These are phyloP conservation scores for Claviceps citrina DNA, from an alignment of 2,329 filamentous ascomycete genomes.

Conservation along the genomic window DNA sequence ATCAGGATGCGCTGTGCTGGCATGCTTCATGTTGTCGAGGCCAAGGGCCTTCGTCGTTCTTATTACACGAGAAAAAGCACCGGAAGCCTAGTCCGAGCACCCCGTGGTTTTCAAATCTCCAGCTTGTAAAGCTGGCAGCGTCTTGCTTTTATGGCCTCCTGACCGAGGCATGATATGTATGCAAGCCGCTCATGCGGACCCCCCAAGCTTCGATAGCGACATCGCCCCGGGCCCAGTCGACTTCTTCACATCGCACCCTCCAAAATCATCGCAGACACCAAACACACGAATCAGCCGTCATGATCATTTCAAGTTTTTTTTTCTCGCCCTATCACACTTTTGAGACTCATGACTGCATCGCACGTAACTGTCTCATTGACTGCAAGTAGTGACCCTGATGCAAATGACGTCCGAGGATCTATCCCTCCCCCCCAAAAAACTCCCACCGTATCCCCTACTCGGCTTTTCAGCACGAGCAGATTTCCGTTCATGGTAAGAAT, in stretches of 20 bases:
- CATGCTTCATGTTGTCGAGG: too few relatives aligned
- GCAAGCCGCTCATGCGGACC: background rate
- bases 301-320: background rate
- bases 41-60: too few relatives aligned
- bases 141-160: background rate
- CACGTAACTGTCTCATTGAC: slow-evolving; percentile 20
- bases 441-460: slow-evolving; percentile 28
- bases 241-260: background rate
- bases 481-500: slow-evolving; percentile 21
- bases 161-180: too few relatives aligned
- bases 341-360: slow-evolving; percentile 1
- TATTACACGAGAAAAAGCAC: too few relatives aligned
- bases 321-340: slow-evolving; percentile 1
- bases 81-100: background rate
- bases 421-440: slow-evolving; percentile 24
- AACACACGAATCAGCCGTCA: background rate
- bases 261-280: background rate
- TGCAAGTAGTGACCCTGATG: slow-evolving; percentile 28
- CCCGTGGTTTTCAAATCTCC: background rate
- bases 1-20: too few relatives aligned
- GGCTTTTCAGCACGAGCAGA: slow-evolving; percentile 14
- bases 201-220: background rate
- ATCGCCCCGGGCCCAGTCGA: background rate
- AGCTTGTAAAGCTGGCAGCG: background rate
- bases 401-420: slow-evolving; percentile 34